These are phyloP conservation scores for Melanomma pulvis-pyrius DNA, from an alignment of 495 filamentous ascomycete species.

Conservation along the genomic window DNA sequence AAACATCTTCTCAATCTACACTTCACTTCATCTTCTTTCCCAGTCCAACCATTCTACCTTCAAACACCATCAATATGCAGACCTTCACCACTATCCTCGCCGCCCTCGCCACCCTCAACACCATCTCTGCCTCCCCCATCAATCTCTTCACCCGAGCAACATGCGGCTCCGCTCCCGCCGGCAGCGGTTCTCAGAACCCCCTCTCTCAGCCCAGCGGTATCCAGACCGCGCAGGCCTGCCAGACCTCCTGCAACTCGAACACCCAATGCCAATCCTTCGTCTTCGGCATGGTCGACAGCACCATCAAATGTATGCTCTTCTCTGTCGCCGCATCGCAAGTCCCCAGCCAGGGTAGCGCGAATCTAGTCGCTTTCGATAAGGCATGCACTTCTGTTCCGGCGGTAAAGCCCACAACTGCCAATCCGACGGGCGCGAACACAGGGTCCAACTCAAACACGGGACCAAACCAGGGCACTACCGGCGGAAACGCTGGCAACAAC, in stretches of 20 bases:
- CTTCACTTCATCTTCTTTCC: neutral
- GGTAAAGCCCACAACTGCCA: constrained; percentile 6
- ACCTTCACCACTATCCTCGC: constrained; percentile 14
- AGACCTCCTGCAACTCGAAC: constrained; percentile 7
- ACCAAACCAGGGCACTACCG: neutral
- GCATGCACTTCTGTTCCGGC: constrained; percentile 16
- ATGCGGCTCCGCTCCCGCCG: constrained; percentile 4
- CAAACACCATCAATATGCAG: constrained; percentile 13
- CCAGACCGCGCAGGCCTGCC: constrained; percentile 9
- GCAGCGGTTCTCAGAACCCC: constrained; percentile 7
- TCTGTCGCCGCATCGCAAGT: constrained; percentile 1
- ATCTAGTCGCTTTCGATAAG: constrained; percentile 16
- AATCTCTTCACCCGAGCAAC: constrained; percentile 5
- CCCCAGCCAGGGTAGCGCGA: neutral
- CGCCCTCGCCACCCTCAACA: neutral
- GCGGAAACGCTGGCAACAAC: constrained; percentile 5
- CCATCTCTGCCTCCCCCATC: constrained; percentile 4
- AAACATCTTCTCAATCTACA: neutral
- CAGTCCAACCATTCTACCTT: neutral
- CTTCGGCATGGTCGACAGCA: constrained; percentile 17
- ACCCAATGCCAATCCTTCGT: constrained; percentile 9
- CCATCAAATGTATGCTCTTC: constrained; percentile 6
- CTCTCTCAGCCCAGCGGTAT: constrained; percentile 3
- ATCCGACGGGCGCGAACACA: constrained; percentile 15
- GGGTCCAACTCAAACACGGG: too few relatives aligned